phyloP scores from a whole-genome alignment of 768 basidiomycete species.

The Guyanaporus albipodus region DNA sequence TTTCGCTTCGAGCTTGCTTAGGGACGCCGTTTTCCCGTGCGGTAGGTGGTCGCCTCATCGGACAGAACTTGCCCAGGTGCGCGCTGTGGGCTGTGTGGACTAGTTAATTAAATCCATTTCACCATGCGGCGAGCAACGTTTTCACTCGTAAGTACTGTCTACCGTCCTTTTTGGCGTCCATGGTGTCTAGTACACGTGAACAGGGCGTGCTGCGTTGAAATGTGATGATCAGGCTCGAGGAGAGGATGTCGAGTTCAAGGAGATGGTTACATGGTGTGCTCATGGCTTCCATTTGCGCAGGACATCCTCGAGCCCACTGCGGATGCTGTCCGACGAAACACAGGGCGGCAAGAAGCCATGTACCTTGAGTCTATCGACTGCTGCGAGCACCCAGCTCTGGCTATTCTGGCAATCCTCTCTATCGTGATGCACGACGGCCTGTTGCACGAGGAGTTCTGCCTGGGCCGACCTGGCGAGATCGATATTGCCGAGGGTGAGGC shows the following conservation, averaged over 20 bases:
- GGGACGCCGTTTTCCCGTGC: background rate
- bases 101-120: slow-evolving; percentile 1
- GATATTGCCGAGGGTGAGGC: slow-evolving; percentile 25
- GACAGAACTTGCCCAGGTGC: background rate
- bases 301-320: slow-evolving; percentile 21
- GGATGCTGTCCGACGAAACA: slow-evolving; percentile 19
- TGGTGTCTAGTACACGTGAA: background rate
- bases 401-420: slow-evolving; percentile 33
- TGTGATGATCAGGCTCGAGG: slow-evolving; percentile 3
- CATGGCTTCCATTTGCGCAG: slow-evolving; percentile 23
- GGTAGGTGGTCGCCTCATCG: background rate
- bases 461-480: slow-evolving; percentile 11
- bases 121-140: background rate
- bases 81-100: background rate
- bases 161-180: background rate
- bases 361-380: slow-evolving; percentile 23
- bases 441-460: slow-evolving; percentile 19
- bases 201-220: background rate
- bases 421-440: slow-evolving; percentile 22
- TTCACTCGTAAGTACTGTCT: background rate
- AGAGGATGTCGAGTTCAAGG: background rate
- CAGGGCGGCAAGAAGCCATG: slow-evolving; percentile 14
- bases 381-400: slow-evolving; percentile 28
- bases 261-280: background rate
- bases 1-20: background rate